Evolutionary conservation across 768 basidiomycete species (phyloP).

Genomic region (Pulveroboletus sp.): DNA sequence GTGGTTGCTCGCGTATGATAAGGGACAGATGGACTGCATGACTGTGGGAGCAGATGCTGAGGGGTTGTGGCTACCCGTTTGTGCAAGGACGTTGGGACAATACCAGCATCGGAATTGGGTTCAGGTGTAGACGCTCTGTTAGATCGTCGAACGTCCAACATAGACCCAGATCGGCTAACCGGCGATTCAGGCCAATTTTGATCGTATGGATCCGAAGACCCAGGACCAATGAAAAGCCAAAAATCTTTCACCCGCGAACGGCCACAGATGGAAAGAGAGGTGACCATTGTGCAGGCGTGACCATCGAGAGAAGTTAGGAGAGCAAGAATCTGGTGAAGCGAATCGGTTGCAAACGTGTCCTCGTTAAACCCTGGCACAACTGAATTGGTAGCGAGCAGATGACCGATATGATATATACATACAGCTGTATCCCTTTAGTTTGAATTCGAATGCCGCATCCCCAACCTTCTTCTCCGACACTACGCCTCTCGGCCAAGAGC

Average conservation of each 20-base stretch:
- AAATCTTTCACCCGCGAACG: conserved; percentile 72
- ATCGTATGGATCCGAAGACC: conserved; percentile 29
- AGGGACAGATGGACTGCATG: conserved; percentile 12
- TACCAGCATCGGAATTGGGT: conserved; percentile 22
- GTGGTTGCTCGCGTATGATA: conserved; percentile 37
- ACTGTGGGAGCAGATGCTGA: conserved; percentile 23
- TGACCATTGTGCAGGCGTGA: conserved; percentile 62
- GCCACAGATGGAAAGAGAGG: conserved; percentile 67
- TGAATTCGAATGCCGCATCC: conserved; percentile 72
- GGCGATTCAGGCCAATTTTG: conserved; percentile 34
- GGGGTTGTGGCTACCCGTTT: conserved; percentile 30
- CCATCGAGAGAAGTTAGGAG: conserved; percentile 63
- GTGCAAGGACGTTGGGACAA: conserved; percentile 29
- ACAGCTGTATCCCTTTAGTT: conserved; percentile 80
- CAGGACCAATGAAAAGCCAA: conserved; percentile 70
- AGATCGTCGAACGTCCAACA: conserved; percentile 34
- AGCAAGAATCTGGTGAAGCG: conserved; percentile 64
- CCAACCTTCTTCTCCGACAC: conserved; percentile 74
- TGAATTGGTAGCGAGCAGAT: conserved; percentile 17
- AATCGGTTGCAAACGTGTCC: conserved; percentile 71
- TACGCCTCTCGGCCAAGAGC: conserved; percentile 76
- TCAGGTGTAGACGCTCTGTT: conserved; percentile 33
- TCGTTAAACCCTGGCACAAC: conserved; percentile 65
- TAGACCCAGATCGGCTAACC: conserved; percentile 34
- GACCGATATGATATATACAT: conserved; percentile 24